A percentile compares a stretch with the other conserved stretches of the same genome.
Conservation (phyloP, 768 basidiomycete genomes). For the Lenzites betulinus region DNA sequence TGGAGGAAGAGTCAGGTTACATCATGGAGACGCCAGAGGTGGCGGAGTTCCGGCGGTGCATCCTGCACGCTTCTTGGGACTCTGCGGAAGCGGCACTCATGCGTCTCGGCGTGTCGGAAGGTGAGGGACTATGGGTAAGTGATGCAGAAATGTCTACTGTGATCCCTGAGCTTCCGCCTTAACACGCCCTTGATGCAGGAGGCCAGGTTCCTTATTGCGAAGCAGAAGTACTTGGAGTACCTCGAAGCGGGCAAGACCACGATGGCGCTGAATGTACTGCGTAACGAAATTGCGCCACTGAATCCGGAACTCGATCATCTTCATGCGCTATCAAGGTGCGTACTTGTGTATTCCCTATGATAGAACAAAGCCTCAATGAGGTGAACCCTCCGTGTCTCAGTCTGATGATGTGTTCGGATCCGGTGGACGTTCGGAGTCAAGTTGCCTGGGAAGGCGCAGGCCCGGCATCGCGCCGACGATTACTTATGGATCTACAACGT, state of each 20-base stretch:
- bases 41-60: slow-evolving; percentile 74
- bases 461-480: slow-evolving; percentile 71
- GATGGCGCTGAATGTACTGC: slow-evolving; percentile 79
- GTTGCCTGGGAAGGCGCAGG: slow-evolving; percentile 90
- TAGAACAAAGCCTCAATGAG: neutral
- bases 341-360: neutral
- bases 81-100: slow-evolving; percentile 72
- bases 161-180: neutral
- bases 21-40: slow-evolving; percentile 78
- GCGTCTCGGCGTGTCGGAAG: slow-evolving; percentile 67
- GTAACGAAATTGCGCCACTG: slow-evolving; percentile 85
- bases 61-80: slow-evolving; percentile 79
- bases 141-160: neutral
- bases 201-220: slow-evolving; percentile 83
- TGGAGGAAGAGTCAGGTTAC: slow-evolving; percentile 94
- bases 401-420: slow-evolving; percentile 89
- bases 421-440: slow-evolving; percentile 77
- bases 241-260: slow-evolving; percentile 81
- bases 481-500: slow-evolving; percentile 87
- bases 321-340: slow-evolving; percentile 84
- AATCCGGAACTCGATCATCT: slow-evolving; percentile 79
- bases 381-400: slow-evolving; percentile 40
- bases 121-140: slow-evolving; percentile 70
- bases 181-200: slow-evolving; percentile 46
- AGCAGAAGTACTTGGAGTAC: slow-evolving; percentile 95